A percentile compares a stretch with the other conserved stretches of the same genome.
These are phyloP conservation scores for Psilocybe azurescens DNA, from an alignment of 768 basidiomycete genomes.

Conservation along the genomic window DNA sequence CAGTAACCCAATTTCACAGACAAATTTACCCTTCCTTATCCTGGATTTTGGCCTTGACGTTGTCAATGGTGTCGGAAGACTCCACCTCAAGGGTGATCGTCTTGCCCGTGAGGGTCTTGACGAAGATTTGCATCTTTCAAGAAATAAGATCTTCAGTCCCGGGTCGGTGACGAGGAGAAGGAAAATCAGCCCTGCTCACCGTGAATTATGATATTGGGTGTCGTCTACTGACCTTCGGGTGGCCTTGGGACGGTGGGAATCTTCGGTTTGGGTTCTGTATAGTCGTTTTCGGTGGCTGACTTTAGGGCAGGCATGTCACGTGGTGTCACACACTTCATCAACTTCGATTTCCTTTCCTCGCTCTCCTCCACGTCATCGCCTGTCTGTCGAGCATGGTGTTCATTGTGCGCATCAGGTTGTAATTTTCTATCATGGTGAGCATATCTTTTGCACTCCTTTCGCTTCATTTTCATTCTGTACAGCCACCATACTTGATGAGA, in stretches of 20 bases:
- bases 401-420: not conserved
- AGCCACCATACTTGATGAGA: slow-evolving; percentile 24
- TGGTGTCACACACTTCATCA: slow-evolving; percentile 20
- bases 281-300: slow-evolving; percentile 41
- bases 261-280: slow-evolving; percentile 29
- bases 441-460: too few relatives aligned
- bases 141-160: slow-evolving; percentile 14
- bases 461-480: slow-evolving; percentile 11
- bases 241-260: slow-evolving; percentile 33
- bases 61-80: slow-evolving; percentile 96
- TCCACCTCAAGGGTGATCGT: slow-evolving; percentile 99
- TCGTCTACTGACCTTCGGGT: slow-evolving; percentile 19
- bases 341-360: not conserved
- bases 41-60: slow-evolving; percentile 82
- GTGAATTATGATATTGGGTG: slow-evolving; percentile 30
- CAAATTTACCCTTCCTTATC: slow-evolving; percentile 58
- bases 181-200: slow-evolving; percentile 33
- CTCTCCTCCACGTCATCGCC: slow-evolving; percentile 4
- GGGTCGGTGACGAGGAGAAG: slow-evolving; percentile 18
- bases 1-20: not conserved
- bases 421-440: too few relatives aligned
- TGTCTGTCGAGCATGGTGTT: not conserved
- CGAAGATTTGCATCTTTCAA: slow-evolving; percentile 58
- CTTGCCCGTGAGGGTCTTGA: slow-evolving; percentile 91
- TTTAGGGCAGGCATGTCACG: slow-evolving; percentile 40